phyloP scores from a whole-genome alignment of 305 asterid genomes.

The Fraxinus floribunda region DNA sequence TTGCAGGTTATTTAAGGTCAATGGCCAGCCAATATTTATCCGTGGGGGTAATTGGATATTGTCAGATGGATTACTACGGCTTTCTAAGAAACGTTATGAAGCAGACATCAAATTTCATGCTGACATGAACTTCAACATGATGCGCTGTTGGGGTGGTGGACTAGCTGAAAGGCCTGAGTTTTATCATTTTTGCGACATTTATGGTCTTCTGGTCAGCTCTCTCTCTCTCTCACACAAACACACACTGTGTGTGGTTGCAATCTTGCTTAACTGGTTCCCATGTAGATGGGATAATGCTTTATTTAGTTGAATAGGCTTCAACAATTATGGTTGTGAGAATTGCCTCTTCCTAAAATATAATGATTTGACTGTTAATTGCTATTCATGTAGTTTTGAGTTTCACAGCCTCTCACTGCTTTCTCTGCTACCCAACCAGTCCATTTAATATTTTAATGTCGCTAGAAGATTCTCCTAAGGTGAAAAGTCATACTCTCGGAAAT shows the following conservation, averaged over 20 bases:
- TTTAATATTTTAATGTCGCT: neutral
- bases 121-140: constrained; percentile 97
- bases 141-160: constrained; percentile 99
- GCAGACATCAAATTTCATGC: constrained; percentile 92
- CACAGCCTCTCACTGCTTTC: neutral
- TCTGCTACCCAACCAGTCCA: neutral
- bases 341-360: neutral
- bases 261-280: neutral
- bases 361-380: neutral
- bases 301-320: neutral
- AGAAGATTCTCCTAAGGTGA: neutral
- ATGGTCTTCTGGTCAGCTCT: constrained; percentile 79
- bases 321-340: neutral
- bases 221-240: constrained; percentile 10
- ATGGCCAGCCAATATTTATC: constrained; percentile 80
- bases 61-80: constrained; percentile 89
- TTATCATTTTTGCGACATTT: constrained; percentile 81
- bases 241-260: neutral
- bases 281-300: neutral
- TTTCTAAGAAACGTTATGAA: constrained; percentile 70
- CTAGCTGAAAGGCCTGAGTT: constrained; percentile 96
- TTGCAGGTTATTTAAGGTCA: constrained; percentile 82
- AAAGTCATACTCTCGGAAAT: neutral
- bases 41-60: constrained; percentile 98
- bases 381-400: neutral